Evolutionary conservation across 257 asterid genomes (phyloP).

Genomic region (Solanum pinnatisectum): DNA sequence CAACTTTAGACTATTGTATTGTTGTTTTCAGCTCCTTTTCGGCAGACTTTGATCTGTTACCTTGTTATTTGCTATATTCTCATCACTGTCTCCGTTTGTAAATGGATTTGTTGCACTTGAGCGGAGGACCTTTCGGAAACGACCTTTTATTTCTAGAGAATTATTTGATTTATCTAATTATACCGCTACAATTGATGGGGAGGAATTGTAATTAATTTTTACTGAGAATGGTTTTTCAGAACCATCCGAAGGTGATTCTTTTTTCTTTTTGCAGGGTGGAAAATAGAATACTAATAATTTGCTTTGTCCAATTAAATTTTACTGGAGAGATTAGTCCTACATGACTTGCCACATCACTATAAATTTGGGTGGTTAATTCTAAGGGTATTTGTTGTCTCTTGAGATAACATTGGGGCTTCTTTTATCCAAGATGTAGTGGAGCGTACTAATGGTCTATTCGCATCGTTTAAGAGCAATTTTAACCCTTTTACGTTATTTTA

Average conservation of each 20-base stretch:
- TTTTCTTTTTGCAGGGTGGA: too few relatives aligned
- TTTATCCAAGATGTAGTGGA: too few relatives aligned
- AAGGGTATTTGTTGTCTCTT: neutral
- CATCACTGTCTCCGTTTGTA: neutral
- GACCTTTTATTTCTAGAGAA: neutral
- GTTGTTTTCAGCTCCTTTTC: neutral
- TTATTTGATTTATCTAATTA: neutral
- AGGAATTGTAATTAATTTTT: neutral
- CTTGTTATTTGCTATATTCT: neutral
- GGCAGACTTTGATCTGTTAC: neutral
- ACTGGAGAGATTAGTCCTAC: too few relatives aligned
- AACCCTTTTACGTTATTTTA: too few relatives aligned
- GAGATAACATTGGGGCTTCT: accelerated
- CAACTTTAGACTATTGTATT: neutral
- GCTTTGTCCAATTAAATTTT: too few relatives aligned
- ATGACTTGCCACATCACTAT: neutral
- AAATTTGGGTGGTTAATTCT: neutral
- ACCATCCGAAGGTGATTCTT: too few relatives aligned
- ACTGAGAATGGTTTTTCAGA: neutral
- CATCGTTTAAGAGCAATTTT: too few relatives aligned
- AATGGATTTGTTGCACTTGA: neutral
- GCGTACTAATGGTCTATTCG: too few relatives aligned
- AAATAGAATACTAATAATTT: too few relatives aligned
- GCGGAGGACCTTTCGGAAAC: neutral
- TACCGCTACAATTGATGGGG: neutral